Evolutionary conservation across 108 stramenopile genomes (phyloP).

Genomic region (Skeletonema costatum): DNA sequence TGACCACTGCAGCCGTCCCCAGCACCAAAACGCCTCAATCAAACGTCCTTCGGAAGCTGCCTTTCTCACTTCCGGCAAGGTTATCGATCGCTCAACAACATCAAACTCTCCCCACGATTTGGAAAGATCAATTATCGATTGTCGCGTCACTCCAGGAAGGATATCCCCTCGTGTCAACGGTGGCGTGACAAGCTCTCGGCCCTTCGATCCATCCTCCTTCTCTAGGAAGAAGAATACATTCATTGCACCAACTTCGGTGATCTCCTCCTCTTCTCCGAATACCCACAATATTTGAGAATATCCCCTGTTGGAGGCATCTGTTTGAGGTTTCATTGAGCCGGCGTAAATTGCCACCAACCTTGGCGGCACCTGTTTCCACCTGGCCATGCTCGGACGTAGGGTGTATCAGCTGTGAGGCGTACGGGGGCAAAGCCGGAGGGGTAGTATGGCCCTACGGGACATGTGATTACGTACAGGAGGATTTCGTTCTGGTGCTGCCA

Average conservation of each 20-base stretch:
- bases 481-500: slow-evolving; percentile 73
- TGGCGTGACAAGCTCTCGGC: slow-evolving; percentile 89
- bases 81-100: slow-evolving; percentile 74
- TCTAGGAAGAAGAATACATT: slow-evolving; percentile 91
- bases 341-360: slow-evolving; percentile 98
- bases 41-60: slow-evolving; percentile 81
- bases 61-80: slow-evolving; percentile 82
- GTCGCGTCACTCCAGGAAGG: slow-evolving; percentile 93
- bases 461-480: slow-evolving; percentile 82
- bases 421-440: slow-evolving; percentile 93
- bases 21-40: slow-evolving; percentile 93
- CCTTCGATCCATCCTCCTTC: slow-evolving; percentile 53
- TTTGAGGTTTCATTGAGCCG: slow-evolving; percentile 88
- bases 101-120: slow-evolving; percentile 79
- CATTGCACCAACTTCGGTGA: slow-evolving; percentile 98
- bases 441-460: slow-evolving; percentile 95
- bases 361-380: slow-evolving; percentile 90
- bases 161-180: slow-evolving; percentile 93
- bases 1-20: slow-evolving; percentile 98
- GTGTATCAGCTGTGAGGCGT: slow-evolving; percentile 83
- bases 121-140: slow-evolving; percentile 82
- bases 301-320: slow-evolving; percentile 76
- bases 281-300: slow-evolving; percentile 94
- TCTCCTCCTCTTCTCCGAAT: slow-evolving; percentile 84
- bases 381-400: slow-evolving; percentile 94